A percentile compares a stretch with the other conserved stretches of the same genome.
Evolutionary conservation across 345 rosid genomes (phyloP).

Genomic region (Eucalyptus paniculata): DNA sequence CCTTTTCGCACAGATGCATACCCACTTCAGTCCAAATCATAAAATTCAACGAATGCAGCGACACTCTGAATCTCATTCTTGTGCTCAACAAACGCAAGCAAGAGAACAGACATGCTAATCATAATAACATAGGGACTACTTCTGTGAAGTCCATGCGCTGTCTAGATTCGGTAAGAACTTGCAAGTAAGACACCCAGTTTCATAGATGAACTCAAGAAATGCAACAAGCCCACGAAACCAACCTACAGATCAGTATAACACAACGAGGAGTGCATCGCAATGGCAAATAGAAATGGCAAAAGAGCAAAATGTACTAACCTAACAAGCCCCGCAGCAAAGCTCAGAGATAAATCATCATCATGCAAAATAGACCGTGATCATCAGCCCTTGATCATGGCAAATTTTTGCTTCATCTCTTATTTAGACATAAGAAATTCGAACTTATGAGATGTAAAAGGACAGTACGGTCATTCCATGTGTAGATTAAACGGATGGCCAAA

Average conservation of each 20-base stretch:
- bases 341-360: not conserved
- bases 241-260: not conserved
- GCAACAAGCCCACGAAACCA: not conserved
- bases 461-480: not conserved
- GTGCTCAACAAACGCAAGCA: not conserved
- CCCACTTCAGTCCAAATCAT: not conserved
- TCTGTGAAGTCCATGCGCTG: not conserved
- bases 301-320: not conserved
- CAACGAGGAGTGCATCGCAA: not conserved
- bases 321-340: not conserved
- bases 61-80: not conserved
- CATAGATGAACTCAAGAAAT: not conserved
- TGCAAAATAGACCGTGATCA: not conserved
- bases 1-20: fast-evolving
- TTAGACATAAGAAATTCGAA: too few relatives aligned
- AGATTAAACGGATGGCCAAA: not conserved
- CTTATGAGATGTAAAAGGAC: fast-evolving
- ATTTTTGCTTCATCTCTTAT: too few relatives aligned
- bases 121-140: not conserved
- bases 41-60: not conserved
- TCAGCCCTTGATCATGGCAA: not conserved
- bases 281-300: not conserved
- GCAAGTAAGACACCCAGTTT: not conserved
- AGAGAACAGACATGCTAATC: not conserved
- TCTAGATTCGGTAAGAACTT: not conserved